phyloP scores from a whole-genome alignment of 2,329 filamentous ascomycete genomes.

The Paracamarosporium sp. region DNA sequence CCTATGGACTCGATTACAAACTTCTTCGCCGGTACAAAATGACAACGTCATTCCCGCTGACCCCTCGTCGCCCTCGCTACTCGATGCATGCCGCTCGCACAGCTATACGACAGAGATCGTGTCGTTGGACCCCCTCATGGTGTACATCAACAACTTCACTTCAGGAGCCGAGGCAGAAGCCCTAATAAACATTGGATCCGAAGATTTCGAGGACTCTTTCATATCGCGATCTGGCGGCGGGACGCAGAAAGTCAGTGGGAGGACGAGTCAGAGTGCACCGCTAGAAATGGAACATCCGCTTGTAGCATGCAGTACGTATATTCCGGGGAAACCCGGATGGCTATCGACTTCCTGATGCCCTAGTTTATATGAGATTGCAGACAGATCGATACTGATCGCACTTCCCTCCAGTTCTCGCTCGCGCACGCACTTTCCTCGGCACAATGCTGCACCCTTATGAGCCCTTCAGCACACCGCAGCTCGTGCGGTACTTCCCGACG shows the following conservation, averaged over 20 bases:
- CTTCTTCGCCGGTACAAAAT: not conserved
- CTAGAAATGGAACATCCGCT: constrained; percentile 24
- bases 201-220: constrained; percentile 29
- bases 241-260: constrained; percentile 24
- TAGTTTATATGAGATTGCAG: too few relatives aligned
- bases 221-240: constrained; percentile 23
- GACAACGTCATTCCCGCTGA: not conserved
- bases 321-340: not conserved
- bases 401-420: constrained; percentile 12
- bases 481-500: constrained; percentile 29
- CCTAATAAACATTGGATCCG: constrained; percentile 16
- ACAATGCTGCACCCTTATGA: constrained; percentile 25
- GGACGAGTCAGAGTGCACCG: constrained; percentile 31
- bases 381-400: too few relatives aligned
- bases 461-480: constrained; percentile 30
- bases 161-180: constrained; percentile 25
- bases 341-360: too few relatives aligned
- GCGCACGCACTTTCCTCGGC: constrained; percentile 34
- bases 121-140: constrained; percentile 30
- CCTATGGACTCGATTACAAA: not conserved
- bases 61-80: constrained; percentile 3
- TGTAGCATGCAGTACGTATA: constrained; percentile 20
- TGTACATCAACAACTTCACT: constrained; percentile 40
- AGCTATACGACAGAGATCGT: constrained; percentile 36
- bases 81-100: constrained; percentile 22